These are phyloP conservation scores for Wilhelminamyces savonicus DNA, from an alignment of 805 yeast genomes.

Conservation along the genomic window DNA sequence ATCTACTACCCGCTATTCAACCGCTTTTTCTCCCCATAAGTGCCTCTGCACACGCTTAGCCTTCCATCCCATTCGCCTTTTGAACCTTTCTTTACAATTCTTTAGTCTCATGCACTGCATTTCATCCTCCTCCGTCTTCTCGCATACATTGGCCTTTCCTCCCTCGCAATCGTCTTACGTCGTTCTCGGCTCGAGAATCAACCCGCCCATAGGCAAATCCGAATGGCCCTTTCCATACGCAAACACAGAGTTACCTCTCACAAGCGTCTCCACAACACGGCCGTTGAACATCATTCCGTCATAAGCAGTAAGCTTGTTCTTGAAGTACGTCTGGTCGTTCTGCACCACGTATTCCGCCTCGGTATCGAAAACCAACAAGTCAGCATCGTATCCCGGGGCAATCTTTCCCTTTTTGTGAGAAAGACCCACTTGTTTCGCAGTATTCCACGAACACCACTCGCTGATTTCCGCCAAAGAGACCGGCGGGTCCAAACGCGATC, in stretches of 20 bases:
- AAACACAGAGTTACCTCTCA: slow-evolving; percentile 71
- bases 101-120: too few relatives aligned
- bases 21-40: too few relatives aligned
- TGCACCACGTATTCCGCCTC: slow-evolving; percentile 41
- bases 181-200: slow-evolving; percentile 55
- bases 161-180: too few relatives aligned
- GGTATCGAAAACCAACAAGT: slow-evolving; percentile 76
- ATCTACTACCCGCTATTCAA: too few relatives aligned
- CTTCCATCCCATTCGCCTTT: too few relatives aligned
- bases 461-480: slow-evolving; percentile 57
- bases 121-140: too few relatives aligned
- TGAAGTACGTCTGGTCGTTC: slow-evolving; percentile 59
- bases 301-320: slow-evolving; percentile 86
- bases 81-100: too few relatives aligned
- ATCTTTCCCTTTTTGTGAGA: slow-evolving; percentile 66
- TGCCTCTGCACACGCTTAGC: too few relatives aligned
- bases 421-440: slow-evolving; percentile 82
- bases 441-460: slow-evolving; percentile 75
- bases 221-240: slow-evolving; percentile 51
- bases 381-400: slow-evolving; percentile 79
- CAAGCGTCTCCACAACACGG: slow-evolving; percentile 68
- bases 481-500: slow-evolving; percentile 44
- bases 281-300: slow-evolving; percentile 67
- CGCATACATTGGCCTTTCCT: too few relatives aligned
- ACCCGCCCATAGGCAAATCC: slow-evolving; percentile 49